Conservation (phyloP, 2,329 filamentous ascomycete genomes). For the Akanthomyces dipterigenus region DNA sequence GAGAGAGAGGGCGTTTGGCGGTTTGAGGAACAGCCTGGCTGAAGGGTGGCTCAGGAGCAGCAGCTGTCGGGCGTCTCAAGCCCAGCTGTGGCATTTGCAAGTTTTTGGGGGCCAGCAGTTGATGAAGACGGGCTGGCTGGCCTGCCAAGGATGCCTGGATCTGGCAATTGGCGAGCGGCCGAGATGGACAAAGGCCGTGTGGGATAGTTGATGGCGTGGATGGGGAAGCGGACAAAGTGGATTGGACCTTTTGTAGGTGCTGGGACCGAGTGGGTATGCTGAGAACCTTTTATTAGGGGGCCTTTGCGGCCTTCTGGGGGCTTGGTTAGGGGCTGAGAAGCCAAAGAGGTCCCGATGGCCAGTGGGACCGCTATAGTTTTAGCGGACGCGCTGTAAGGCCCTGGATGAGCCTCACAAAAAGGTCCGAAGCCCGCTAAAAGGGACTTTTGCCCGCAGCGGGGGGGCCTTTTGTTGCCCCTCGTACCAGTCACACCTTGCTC, state of each 20-base stretch:
- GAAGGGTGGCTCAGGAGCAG: neutral
- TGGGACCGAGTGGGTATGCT: too few relatives aligned
- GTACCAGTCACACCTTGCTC: too few relatives aligned
- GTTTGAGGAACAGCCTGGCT: neutral
- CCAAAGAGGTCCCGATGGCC: too few relatives aligned
- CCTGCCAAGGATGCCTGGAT: constrained; percentile 9
- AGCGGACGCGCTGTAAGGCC: neutral
- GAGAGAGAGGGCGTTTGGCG: neutral
- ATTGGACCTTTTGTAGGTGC: constrained; percentile 3
- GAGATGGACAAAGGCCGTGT: constrained; percentile 1
- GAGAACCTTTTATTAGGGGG: too few relatives aligned
- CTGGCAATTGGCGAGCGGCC: constrained; percentile 6
- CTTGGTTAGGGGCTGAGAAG: too few relatives aligned
- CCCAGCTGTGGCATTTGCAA: neutral
- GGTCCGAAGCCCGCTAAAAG: constrained; percentile 1
- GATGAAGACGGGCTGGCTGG: neutral
- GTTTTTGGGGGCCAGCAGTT: constrained; percentile 1
- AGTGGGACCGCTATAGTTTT: neutral
- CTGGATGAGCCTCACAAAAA: neutral
- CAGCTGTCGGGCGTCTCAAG: neutral
- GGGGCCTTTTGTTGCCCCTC: too few relatives aligned
- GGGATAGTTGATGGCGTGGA: neutral
- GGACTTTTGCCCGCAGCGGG: neutral
- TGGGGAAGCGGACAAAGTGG: neutral
- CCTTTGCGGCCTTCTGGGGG: too few relatives aligned